Conservation (phyloP, 306 rosid species). For the Trifolium repens region DNA sequence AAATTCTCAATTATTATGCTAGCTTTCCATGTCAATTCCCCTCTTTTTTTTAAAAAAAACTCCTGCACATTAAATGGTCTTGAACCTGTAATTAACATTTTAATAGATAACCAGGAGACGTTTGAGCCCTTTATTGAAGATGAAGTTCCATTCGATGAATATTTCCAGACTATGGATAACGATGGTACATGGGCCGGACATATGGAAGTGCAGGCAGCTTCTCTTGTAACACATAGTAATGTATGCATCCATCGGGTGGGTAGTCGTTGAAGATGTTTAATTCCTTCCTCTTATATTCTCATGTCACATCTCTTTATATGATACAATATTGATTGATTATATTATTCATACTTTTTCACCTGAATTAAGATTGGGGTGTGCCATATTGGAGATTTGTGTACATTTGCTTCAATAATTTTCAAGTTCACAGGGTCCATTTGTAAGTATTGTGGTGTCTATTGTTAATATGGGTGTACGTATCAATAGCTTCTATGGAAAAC, state of each 20-base stretch:
- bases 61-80: slow-evolving; percentile 41
- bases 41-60: slow-evolving; percentile 15
- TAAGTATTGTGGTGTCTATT: slow-evolving; percentile 59
- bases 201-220: slow-evolving; percentile 92
- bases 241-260: slow-evolving; percentile 83
- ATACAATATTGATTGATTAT: slow-evolving; percentile 20
- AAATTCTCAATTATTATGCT: neutral
- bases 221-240: slow-evolving; percentile 74
- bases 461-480: slow-evolving; percentile 31
- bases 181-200: slow-evolving; percentile 95
- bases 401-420: slow-evolving; percentile 36
- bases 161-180: slow-evolving; percentile 76
- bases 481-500: slow-evolving; percentile 30
- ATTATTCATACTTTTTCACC: slow-evolving; percentile 28
- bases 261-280: slow-evolving; percentile 14
- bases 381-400: slow-evolving; percentile 21
- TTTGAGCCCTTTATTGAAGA: slow-evolving; percentile 93
- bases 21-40: neutral
- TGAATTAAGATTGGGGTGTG: slow-evolving; percentile 24
- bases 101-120: slow-evolving; percentile 68
- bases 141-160: slow-evolving; percentile 78
- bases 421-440: slow-evolving; percentile 77
- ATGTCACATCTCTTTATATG: neutral
- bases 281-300: slow-evolving; percentile 25
- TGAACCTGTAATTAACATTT: slow-evolving; percentile 42